These are phyloP conservation scores for Tricholoma matsutake DNA, from an alignment of 768 basidiomycete genomes.

Conservation along the genomic window DNA sequence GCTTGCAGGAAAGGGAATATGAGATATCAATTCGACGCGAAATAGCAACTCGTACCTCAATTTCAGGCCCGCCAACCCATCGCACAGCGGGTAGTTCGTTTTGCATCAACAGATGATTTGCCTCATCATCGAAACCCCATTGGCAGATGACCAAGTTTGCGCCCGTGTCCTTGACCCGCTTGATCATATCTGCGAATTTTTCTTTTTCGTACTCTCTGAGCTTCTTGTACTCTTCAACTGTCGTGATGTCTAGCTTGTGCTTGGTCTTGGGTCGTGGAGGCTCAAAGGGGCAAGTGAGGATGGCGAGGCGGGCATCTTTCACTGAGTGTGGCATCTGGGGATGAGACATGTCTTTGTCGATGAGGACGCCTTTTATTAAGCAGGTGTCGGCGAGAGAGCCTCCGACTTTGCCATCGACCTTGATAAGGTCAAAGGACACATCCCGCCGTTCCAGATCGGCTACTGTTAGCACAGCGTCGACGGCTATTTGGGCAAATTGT, in stretches of 20 bases:
- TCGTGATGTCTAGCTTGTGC: slow-evolving; percentile 96
- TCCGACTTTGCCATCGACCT: slow-evolving; percentile 98
- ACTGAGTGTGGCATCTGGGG: slow-evolving; percentile 94
- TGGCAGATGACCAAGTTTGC: slow-evolving; percentile 99
- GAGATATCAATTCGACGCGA: not conserved
- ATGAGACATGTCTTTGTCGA: slow-evolving; percentile 99
- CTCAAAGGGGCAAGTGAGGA: slow-evolving; percentile 98
- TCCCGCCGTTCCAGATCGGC: slow-evolving; percentile 94
- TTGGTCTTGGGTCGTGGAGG: slow-evolving; percentile 99
- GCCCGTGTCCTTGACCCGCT: slow-evolving; percentile 91
- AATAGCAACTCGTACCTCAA: slow-evolving; percentile 61
- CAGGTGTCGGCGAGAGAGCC: slow-evolving; percentile 94
- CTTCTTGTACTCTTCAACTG: slow-evolving; percentile 95
- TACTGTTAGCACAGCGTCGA: slow-evolving; percentile 93
- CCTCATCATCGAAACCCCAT: slow-evolving; percentile 99
- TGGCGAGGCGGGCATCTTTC: slow-evolving; percentile 88
- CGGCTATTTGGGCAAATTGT: slow-evolving; percentile 96
- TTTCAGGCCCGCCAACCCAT: slow-evolving; percentile 99
- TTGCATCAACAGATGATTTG: slow-evolving; percentile 97
- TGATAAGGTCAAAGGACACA: slow-evolving; percentile 97
- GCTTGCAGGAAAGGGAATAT: slow-evolving; percentile 39
- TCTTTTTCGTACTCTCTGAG: slow-evolving; percentile 92
- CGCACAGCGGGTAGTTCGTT: slow-evolving; percentile 95
- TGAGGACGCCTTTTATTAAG: slow-evolving; percentile 94
- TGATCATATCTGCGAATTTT: slow-evolving; percentile 97